Evolutionary conservation across 129 eudicot species (phyloP), one percentile per base, ranked within the genome.

Genomic region (Solidago caesia): DNA sequence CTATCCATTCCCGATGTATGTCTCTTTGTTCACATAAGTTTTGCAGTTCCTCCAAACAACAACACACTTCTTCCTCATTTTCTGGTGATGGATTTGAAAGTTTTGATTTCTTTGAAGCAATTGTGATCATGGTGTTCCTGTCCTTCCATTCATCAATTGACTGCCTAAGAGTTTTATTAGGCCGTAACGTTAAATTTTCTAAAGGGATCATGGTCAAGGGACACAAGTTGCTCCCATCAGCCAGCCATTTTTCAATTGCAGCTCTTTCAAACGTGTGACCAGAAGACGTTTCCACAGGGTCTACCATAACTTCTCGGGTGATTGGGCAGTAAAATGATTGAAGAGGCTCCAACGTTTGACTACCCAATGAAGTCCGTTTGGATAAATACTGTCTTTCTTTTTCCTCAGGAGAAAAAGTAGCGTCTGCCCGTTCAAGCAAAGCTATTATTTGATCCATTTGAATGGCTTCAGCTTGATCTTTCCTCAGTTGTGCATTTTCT

Each of bases 131-230:
- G 39, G 87, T 86, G 61, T 89, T 89, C 42, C 95, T 81, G 13
- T 86, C 95, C 67, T 82, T 84, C 95, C 95, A 89, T 71, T 89
- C 95, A 55, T 89, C 91, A 61, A 89, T 89, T 7, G 91, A 89
- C 59, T 86, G 95, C 82, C 87, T 82, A 13, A 89, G 82, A 45
- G 91, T 89, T 77, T 83, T 89, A 74, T 89, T 89, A 55, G 95
- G 89, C 64, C 95, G 80, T 25, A 89, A 55, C 21, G 64, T 57
- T 25, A 80, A 68, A 59, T 56, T 75, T 6, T 86, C 89, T 41
- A 89, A 75, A 27, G 80, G 87, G 12, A 39, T 71, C 45, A 39
- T 49, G 9, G 95, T 86, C 26, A 89, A 21, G 8, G 95, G 95
- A 74, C 95, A 89, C 60, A 63, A 55, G 16, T 64, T 70, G 75